Evolutionary conservation across 495 filamentous ascomycete genomes (phyloP).

Genomic region (Aspergillus coremiiformis): DNA sequence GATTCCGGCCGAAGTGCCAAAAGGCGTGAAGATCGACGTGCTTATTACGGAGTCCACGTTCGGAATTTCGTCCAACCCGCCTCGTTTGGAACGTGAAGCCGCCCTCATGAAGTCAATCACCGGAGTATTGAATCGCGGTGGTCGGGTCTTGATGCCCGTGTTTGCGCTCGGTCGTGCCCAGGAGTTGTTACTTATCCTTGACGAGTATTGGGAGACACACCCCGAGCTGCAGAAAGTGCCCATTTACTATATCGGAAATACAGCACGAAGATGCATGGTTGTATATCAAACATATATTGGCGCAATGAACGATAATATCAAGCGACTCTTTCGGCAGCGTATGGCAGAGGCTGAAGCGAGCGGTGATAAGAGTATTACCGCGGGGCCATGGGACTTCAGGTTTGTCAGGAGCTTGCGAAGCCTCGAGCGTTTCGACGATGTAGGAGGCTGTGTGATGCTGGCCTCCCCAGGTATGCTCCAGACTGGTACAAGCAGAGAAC

Average conservation of each 20-base stretch:
- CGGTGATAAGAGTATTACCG: slow-evolving; percentile 59
- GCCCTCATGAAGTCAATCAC: slow-evolving; percentile 93
- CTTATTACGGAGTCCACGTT: slow-evolving; percentile 97
- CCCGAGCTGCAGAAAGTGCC: slow-evolving; percentile 78
- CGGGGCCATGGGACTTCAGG: slow-evolving; percentile 93
- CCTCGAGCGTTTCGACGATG: slow-evolving; percentile 91
- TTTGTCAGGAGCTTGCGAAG: slow-evolving; percentile 85
- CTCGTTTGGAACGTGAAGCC: slow-evolving; percentile 80
- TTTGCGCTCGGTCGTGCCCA: slow-evolving; percentile 92
- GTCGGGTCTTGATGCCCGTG: slow-evolving; percentile 88
- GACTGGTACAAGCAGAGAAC: slow-evolving; percentile 83
- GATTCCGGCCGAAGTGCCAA: slow-evolving; percentile 81
- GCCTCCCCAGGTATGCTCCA: slow-evolving; percentile 97
- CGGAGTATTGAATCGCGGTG: slow-evolving; percentile 78
- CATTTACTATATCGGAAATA: slow-evolving; percentile 93
- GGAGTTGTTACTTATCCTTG: slow-evolving; percentile 86
- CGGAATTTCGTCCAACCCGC: slow-evolving; percentile 84
- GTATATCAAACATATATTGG: slow-evolving; percentile 97
- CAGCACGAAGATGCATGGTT: slow-evolving; percentile 94
- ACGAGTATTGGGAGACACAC: slow-evolving; percentile 93
- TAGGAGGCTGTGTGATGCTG: slow-evolving; percentile 93
- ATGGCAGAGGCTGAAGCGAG: slow-evolving; percentile 79
- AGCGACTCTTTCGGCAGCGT: slow-evolving; percentile 74
- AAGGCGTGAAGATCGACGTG: slow-evolving; percentile 80
- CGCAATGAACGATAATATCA: slow-evolving; percentile 99